Base-by-base conservation (phyloP, 129 eudicot species). In the Ambrosia artemisiifolia region DNA sequence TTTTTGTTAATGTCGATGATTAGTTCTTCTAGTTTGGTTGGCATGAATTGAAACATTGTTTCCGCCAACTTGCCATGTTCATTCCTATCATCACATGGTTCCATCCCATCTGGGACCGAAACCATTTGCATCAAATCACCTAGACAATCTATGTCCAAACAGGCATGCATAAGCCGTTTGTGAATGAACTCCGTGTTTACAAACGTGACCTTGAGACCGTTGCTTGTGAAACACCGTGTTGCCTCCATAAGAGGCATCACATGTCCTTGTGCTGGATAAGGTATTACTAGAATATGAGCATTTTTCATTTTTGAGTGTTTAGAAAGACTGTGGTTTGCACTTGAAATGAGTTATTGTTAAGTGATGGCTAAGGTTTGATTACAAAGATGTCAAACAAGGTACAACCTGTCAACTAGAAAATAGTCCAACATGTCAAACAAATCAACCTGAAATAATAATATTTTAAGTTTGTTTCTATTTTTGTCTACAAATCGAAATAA, bases 21-120 rank as follows among this genome's bases (percentile, higher is more conserved):
- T 6, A 84, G 82, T 32, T 74, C 72, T 38, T 82, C 80, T 9
- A 84, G 63, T 47, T 82, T 72, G 30, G 1, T 36, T 5, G 89
- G 85, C 83, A 79, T 71, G 74, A 66, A 70, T 17, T 53, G 11
- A 4, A 10, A 28, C 35, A 79, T 75, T 33, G 85, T 19, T 43
- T 70, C 53, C 0, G 75, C 7, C 33, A 80, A 40, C 67, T 33
- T 80, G 0, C 49, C 83, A 2, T 67, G 16, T 48, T 85, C 86
- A 43, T 38, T 80, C 57, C 95, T 80, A 47, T 88, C 84, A 13
- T 83, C 86, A 43, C 75, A 33, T 1, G 85, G 63, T 42, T 76
- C 88, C 18, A 85, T 18, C 10, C 86, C 95, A 73, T 88, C 91
- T 1, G 89, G 85, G 36, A 88, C 54, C 1, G 83, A 81, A 20